A percentile compares a stretch with the other conserved stretches of the same genome.
phyloP scores from a whole-genome alignment of 2,329 filamentous ascomycete species.

The Aspergillus aculeatinus region DNA sequence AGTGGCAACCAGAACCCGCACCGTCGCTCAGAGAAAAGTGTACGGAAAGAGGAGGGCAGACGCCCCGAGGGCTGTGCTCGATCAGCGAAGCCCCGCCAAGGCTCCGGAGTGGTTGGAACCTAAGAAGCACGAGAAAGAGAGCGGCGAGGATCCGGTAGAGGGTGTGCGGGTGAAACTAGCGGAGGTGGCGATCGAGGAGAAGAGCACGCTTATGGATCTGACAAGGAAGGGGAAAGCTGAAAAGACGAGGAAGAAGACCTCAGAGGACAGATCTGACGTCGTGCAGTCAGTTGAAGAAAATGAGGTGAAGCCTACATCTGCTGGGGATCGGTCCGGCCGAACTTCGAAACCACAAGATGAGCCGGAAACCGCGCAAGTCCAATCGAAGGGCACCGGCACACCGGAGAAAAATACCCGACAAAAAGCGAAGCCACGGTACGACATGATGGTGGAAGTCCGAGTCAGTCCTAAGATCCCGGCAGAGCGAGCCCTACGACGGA shows the following conservation, averaged over 20 bases:
- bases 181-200: constrained; percentile 26
- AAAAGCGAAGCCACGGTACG: constrained; percentile 12
- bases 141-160: constrained; percentile 21
- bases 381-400: background rate
- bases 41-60: constrained; percentile 38
- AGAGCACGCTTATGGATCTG: background rate
- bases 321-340: background rate
- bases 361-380: background rate
- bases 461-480: constrained; percentile 15
- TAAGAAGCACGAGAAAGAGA: constrained; percentile 2
- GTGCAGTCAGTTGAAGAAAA: background rate
- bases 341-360: background rate
- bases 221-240: background rate
- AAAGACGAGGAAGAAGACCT: background rate
- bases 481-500: background rate
- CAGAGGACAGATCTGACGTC: background rate
- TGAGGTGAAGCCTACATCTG: background rate
- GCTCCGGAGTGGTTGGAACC: background rate
- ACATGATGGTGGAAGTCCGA: constrained; percentile 32
- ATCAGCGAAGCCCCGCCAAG: constrained; percentile 29
- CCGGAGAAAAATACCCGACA: background rate
- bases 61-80: constrained; percentile 38
- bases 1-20: constrained; percentile 25
- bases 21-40: constrained; percentile 31
- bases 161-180: constrained; percentile 29